phyloP scores from a whole-genome alignment of 192 early-diverging fungal genomes.

The Mortierella hygrophila region DNA sequence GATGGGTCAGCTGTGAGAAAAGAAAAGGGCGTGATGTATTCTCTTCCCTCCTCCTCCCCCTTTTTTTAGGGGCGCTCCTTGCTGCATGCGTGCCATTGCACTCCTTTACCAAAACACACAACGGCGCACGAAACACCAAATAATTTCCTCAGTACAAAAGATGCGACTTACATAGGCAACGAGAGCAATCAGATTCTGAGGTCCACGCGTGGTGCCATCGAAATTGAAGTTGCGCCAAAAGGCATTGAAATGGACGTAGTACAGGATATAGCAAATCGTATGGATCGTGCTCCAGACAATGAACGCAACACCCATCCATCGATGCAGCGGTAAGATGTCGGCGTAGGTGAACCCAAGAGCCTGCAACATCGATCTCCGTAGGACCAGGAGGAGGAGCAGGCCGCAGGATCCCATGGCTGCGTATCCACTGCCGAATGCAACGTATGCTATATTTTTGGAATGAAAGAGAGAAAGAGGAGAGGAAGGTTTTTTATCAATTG shows the following conservation, averaged over 20 bases:
- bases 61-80: background rate
- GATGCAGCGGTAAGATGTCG: conserved; percentile 44
- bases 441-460: conserved; percentile 16
- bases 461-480: background rate
- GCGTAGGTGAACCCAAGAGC: conserved; percentile 47
- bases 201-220: conserved; percentile 46
- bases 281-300: conserved; percentile 37
- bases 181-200: conserved; percentile 45
- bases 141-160: background rate
- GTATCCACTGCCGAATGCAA: conserved; percentile 38
- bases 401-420: conserved; percentile 49
- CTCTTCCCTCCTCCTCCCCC: background rate
- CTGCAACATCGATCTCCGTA: conserved; percentile 47
- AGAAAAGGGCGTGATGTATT: background rate
- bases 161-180: conserved; percentile 36
- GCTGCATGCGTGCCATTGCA: background rate
- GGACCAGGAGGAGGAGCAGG: conserved; percentile 29
- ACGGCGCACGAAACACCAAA: background rate
- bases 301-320: conserved; percentile 40
- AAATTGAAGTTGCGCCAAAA: conserved; percentile 45
- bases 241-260: conserved; percentile 38
- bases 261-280: conserved; percentile 31
- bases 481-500: background rate
- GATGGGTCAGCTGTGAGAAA: background rate
- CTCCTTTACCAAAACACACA: background rate